Percentiles rank a stretch among this genome's conserved stretches.
Conservation (phyloP, 495 filamentous ascomycete genomes). For the Penicillium cataractarum region DNA sequence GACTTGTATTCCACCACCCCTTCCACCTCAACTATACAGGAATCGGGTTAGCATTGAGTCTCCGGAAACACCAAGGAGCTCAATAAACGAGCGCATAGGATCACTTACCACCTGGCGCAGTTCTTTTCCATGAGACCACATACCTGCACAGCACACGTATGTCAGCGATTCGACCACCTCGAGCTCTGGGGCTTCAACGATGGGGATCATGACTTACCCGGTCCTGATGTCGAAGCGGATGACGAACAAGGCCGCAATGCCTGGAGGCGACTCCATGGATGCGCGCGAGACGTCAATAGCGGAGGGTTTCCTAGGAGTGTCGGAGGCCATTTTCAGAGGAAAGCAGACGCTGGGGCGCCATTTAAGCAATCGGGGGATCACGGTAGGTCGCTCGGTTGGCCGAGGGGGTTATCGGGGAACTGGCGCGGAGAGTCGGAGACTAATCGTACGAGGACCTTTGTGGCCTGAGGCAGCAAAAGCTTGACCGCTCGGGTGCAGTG, state of each 20-base stretch:
- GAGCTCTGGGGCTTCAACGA: constrained; percentile 3
- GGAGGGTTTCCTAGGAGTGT: constrained; percentile 36
- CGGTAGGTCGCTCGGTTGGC: constrained; percentile 17
- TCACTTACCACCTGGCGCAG: constrained; percentile 59
- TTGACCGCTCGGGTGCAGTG: no score
- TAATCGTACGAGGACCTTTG: constrained; percentile 13
- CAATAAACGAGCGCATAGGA: constrained; percentile 9
- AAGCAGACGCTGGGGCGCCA: constrained; percentile 11
- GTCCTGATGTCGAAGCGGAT: constrained; percentile 86
- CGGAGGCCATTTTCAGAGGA: constrained; percentile 34
- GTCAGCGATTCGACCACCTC: constrained; percentile 25
- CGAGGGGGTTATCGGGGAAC: background rate
- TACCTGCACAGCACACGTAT: constrained; percentile 50
- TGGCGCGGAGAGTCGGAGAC: background rate
- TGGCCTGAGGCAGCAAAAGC: background rate
- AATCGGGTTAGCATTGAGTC: constrained; percentile 26
- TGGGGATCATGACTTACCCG: constrained; percentile 55
- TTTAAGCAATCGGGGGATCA: constrained; percentile 31
- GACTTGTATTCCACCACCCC: constrained; percentile 94
- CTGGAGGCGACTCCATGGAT: constrained; percentile 56
- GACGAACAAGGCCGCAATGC: constrained; percentile 80
- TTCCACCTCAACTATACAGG: constrained; percentile 70
- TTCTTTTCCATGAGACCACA: constrained; percentile 84
- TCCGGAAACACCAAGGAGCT: background rate
- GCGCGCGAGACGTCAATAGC: constrained; percentile 42